Conservation (phyloP, 805 yeast genomes). For the Nakazawaea laoshanensis region DNA sequence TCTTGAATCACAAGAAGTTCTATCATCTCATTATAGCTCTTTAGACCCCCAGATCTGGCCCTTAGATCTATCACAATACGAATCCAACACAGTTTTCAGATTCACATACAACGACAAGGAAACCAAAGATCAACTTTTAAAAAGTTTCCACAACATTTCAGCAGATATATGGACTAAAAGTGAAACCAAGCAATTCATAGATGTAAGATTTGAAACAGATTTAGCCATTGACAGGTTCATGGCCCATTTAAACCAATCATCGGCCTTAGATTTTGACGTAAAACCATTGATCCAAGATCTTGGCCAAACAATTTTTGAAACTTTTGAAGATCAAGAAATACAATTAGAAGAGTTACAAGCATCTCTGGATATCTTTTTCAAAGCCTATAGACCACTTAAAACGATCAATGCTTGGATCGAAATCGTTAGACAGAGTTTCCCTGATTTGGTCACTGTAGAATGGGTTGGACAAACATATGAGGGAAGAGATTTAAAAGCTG, state of each 20-base stretch:
- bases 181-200: constrained; percentile 32
- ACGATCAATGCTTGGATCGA: constrained; percentile 71
- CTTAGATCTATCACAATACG: constrained; percentile 31
- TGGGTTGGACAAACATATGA: constrained; percentile 70
- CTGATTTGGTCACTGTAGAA: constrained; percentile 55
- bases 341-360: constrained; percentile 10
- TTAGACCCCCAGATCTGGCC: too few species aligned
- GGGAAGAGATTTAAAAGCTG: constrained; percentile 59
- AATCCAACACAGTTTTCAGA: constrained; percentile 35
- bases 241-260: background rate
- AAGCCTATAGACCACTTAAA: constrained; percentile 56
- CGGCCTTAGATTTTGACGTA: constrained; percentile 18
- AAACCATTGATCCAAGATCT: constrained; percentile 47
- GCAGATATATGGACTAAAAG: constrained; percentile 43
- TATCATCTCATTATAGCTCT: too few species aligned
- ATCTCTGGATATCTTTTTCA: constrained; percentile 53
- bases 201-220: constrained; percentile 25
- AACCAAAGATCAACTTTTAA: constrained; percentile 12
- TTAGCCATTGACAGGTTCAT: constrained; percentile 17
- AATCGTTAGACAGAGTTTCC: constrained; percentile 49
- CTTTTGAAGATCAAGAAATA: constrained; percentile 21
- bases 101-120: constrained; percentile 22
- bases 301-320: constrained; percentile 46
- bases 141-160: constrained; percentile 13
- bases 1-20: too few species aligned